Base-by-base conservation (phyloP, 345 rosid genomes). In the Kernera saxatilis region DNA sequence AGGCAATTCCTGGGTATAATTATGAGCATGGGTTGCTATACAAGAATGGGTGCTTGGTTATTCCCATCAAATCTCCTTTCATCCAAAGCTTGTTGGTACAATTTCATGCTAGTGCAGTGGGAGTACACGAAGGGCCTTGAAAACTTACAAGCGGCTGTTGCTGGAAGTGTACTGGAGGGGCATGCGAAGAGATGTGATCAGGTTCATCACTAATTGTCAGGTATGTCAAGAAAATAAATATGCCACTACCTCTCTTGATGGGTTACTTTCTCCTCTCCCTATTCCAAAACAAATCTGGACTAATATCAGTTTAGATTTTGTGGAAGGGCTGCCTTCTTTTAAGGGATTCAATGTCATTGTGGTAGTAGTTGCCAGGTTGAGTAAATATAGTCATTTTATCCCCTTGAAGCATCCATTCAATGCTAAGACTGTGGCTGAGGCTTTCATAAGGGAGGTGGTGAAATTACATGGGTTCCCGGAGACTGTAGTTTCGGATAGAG, bases 1-100 rank as follows among this genome's bases (percentile, higher is more conserved):
- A 3, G 0, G 0, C 0, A 0, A 1, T 2, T 1, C 13, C 13
- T 0, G 39, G 13, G 3, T 36, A 36, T 3, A 36, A 3, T 0
- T 11, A 0, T 1, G 13, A 11, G 9, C 2, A 45, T 2, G 51
- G 25, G 5, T 8, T 45, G 5, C 3, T 44, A 0, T 18, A 5
- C 4, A 17, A 17, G 4, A 2, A 17, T 2, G 19, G 19, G 2
- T 7, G 23, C 1, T 18, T 44, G 10, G 4, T 44, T 3, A 44
- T 44, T 5, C 23, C 49, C 10, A 8, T 2, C 0, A n/a, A 8
- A 7, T 44, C 49, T 5, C 22, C 49, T 1, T 44, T 44, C 21
- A 44, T 44, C 8, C 49, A 22, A 8, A 8, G 9, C 0, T 7
- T 44, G 3, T 2, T 44, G 11, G 19, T 7, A 1, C 49, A 44